Evolutionary conservation across 179 eudicot genomes (phyloP).

Genomic region (Camellia oleifera): DNA sequence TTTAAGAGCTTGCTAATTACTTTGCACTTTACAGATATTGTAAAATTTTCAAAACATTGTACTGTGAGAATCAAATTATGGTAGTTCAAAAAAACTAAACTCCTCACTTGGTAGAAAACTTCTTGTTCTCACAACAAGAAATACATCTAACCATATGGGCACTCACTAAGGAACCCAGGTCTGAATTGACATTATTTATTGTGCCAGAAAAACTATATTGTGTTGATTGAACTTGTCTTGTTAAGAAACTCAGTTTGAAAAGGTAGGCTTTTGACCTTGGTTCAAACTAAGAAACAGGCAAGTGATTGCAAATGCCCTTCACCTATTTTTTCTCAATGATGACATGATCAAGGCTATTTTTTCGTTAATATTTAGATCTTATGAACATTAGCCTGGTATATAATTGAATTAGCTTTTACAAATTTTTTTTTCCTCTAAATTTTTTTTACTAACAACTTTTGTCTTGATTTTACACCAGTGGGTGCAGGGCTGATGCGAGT

Average conservation of each 20-base stretch:
- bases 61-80: not conserved
- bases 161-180: not conserved
- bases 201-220: too few relatives aligned
- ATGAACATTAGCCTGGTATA: not conserved
- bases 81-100: not conserved
- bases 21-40: not conserved
- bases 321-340: not conserved
- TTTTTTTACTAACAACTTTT: slow-evolving; percentile 21
- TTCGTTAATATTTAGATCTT: not conserved
- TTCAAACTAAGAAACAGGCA: not conserved
- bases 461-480: slow-evolving; percentile 54
- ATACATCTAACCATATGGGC: not conserved
- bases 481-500: slow-evolving; percentile 98
- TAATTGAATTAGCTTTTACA: not conserved
- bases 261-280: not conserved
- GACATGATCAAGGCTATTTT: not conserved
- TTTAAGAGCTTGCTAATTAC: not conserved
- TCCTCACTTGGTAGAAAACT: not conserved
- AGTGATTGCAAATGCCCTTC: not conserved
- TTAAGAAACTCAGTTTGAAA: too few relatives aligned
- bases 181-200: not conserved
- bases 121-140: not conserved
- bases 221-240: too few relatives aligned
- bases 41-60: not conserved
- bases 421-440: not conserved